Base-by-base conservation (phyloP, 495 filamentous ascomycete genomes). In the Xylaria telfairii region DNA sequence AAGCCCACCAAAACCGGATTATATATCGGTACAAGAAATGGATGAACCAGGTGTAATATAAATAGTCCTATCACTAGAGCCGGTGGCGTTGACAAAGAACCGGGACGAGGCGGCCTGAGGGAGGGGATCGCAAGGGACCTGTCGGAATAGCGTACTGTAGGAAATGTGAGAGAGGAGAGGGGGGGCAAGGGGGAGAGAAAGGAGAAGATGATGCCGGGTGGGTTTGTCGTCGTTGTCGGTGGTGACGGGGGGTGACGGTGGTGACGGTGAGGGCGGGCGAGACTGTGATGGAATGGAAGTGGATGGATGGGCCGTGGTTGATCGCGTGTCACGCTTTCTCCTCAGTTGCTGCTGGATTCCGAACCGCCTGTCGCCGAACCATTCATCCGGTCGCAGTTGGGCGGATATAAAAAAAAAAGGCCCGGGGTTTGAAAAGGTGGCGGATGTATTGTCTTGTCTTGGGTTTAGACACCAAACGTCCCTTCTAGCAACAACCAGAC, bases 1-100 rank as follows among this genome's bases (percentile, higher is more conserved):
- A 5, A 44, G 56, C 49, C 64, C 42, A 61, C 46, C 19, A 46
- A 69, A 34, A 28, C n/a, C 37, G 65, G 32, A 13, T 37, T 28
- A 44, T 64, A 57, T 41, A 41, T 30, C 49, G 1, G 37, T 37
- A 44, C 21, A 13, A 57, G 21, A 47, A 51, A 51, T n/a, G 32
- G 19, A 54, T 15, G 30, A 17, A 17, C 49, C 15, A 57, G 34
- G 37, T 19, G 37, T 32, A 28, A 21, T 59, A 46, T 65, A 57
- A 32, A 9, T 19, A n/a, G 12, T 17, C 41, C 24, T 47, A 30
- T 64, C 6, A 13, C 10, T 19, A 32, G 60, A 21, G 17, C 37
- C 28, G 8, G 24, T 8, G 8, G 24, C 24, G 39, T 46, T 12
- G 61, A 47, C 42, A 46, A 46, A 64, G 61, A 47, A 28, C 12